phyloP scores from a whole-genome alignment of 1,139 yeast species.

The Tardiomyces depauwii region DNA sequence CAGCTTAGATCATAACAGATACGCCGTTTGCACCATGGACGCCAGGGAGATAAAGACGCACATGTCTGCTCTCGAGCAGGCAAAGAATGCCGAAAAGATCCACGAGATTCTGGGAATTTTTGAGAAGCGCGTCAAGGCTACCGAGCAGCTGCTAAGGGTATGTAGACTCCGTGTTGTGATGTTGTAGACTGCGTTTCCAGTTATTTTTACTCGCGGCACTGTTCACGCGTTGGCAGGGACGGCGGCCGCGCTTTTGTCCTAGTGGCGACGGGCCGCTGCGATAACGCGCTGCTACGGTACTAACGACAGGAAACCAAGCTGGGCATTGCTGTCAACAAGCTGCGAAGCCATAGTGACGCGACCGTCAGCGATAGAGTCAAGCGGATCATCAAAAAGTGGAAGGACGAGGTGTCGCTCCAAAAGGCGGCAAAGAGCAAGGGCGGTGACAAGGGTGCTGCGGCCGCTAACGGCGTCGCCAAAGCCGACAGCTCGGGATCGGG shows the following conservation, averaged over 20 bases:
- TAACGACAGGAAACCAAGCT: constrained; percentile 63
- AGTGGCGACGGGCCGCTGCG: not conserved
- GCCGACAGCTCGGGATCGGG: constrained; percentile 3
- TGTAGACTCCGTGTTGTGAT: constrained; percentile 13
- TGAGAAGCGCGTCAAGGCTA: constrained; percentile 67
- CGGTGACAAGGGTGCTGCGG: constrained; percentile 2
- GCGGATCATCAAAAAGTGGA: constrained; percentile 78
- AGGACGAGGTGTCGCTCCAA: constrained; percentile 75
- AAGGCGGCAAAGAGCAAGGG: constrained; percentile 36
- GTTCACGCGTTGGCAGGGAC: no score
- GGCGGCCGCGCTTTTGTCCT: no score
- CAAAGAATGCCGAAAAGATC: constrained; percentile 55
- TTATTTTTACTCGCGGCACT: not conserved
- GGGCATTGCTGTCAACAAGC: constrained; percentile 93
- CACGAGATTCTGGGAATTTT: constrained; percentile 56
- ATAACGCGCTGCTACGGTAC: not conserved
- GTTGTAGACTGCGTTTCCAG: not conserved
- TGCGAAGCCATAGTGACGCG: constrained; percentile 54
- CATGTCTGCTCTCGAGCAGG: constrained; percentile 62
- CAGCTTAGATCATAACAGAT: not conserved
- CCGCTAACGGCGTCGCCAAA: constrained; percentile 7
- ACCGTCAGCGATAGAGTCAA: constrained; percentile 65
- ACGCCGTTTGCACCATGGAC: not conserved
- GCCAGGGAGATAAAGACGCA: constrained; percentile 51
- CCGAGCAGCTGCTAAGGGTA: constrained; percentile 53